Evolutionary conservation across 768 basidiomycete genomes (phyloP).

Genomic region (Boletellus ananiceps): DNA sequence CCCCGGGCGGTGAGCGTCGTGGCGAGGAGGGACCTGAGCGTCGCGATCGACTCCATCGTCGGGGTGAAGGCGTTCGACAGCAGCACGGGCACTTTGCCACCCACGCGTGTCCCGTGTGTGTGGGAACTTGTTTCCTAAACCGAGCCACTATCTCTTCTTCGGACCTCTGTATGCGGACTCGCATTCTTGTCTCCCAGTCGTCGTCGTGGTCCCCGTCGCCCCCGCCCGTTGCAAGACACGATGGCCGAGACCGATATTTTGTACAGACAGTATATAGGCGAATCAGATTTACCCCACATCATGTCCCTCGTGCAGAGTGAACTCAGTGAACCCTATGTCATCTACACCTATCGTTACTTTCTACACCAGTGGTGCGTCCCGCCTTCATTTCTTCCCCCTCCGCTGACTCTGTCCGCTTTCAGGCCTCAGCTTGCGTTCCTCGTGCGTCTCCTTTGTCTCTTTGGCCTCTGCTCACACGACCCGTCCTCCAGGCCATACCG

Average conservation of each 20-base stretch:
- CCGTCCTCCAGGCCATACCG: constrained; percentile 22
- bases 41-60: constrained; percentile 56
- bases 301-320: constrained; percentile 88
- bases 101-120: neutral
- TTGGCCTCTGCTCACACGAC: neutral
- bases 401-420: constrained; percentile 2
- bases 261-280: constrained; percentile 74
- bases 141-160: neutral
- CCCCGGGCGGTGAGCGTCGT: constrained; percentile 44
- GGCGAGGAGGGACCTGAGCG: constrained; percentile 51
- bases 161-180: neutral
- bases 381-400: neutral
- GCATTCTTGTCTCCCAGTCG: neutral
- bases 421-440: constrained; percentile 91
- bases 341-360: constrained; percentile 97
- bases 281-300: constrained; percentile 75
- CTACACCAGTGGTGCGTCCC: constrained; percentile 84
- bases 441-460: constrained; percentile 31
- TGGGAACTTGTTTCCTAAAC: constrained; percentile 2
- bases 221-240: neutral
- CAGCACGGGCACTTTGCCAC: neutral
- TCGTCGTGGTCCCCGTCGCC: neutral
- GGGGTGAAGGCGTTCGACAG: neutral
- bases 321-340: constrained; percentile 92
- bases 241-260: constrained; percentile 36